Evolutionary conservation across 1,284 basidiomycete species (phyloP).

Genomic region (Somion occarium): DNA sequence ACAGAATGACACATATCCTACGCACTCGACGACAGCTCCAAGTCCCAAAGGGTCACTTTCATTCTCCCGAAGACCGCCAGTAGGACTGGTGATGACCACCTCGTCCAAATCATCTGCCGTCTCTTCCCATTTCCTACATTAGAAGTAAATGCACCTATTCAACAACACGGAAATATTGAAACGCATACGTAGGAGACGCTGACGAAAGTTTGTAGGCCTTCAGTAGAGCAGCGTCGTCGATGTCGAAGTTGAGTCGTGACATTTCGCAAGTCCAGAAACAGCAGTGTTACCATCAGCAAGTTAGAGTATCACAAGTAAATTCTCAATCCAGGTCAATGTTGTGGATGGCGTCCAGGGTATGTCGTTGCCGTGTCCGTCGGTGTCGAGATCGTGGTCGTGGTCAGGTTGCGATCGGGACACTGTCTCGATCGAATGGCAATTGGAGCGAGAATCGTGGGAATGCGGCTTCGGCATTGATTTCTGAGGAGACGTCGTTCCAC

Average conservation of each 20-base stretch:
- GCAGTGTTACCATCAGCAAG: neutral
- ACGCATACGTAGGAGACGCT: slow-evolving; percentile 58
- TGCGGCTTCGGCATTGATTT: neutral
- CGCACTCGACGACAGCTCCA: slow-evolving; percentile 59
- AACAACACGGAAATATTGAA: neutral
- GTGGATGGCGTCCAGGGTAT: neutral
- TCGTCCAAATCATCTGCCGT: slow-evolving; percentile 74
- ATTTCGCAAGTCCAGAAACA: slow-evolving; percentile 1
- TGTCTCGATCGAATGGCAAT: too few species aligned
- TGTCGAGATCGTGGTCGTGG: neutral
- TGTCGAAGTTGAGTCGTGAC: slow-evolving; percentile 52
- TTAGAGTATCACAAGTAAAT: neutral
- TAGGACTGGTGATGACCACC: slow-evolving; percentile 51
- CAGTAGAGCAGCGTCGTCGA: slow-evolving; percentile 70
- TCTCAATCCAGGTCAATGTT: neutral
- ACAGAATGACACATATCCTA: slow-evolving; percentile 10
- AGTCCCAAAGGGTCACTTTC: slow-evolving; percentile 71
- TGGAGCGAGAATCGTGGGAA: neutral
- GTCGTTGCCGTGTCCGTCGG: too few species aligned
- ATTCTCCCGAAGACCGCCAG: slow-evolving; percentile 44
- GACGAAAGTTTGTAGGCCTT: slow-evolving; percentile 71
- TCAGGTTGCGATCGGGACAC: neutral
- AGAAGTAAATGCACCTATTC: neutral
- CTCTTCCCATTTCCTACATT: slow-evolving; percentile 71
- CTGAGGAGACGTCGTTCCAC: neutral